Percentiles rank a stretch among this genome's conserved stretches.
phyloP scores from a whole-genome alignment of 2,329 filamentous ascomycete genomes.

The Colletotrichum sp. region DNA sequence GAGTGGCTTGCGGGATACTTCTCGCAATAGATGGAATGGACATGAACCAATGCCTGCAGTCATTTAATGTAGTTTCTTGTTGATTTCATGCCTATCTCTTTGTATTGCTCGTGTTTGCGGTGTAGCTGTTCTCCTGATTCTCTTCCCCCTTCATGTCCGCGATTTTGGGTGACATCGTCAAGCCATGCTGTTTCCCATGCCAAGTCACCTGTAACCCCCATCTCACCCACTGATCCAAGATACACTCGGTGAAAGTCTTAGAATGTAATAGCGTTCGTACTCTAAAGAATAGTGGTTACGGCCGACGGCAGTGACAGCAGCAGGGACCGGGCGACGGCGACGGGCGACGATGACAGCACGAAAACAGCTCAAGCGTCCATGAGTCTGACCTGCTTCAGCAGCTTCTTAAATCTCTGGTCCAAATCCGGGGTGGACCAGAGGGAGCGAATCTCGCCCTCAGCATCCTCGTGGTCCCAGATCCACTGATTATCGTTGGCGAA shows the following conservation, averaged over 20 bases:
- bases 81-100: background rate
- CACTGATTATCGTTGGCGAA: background rate
- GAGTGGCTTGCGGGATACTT: background rate
- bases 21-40: background rate
- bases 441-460: background rate
- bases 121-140: background rate
- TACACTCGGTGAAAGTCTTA: background rate
- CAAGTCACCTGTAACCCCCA: background rate
- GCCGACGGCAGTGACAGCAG: too few relatives aligned
- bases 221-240: background rate
- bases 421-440: background rate
- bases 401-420: background rate
- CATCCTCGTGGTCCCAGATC: background rate
- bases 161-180: background rate
- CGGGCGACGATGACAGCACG: too few relatives aligned
- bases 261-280: background rate
- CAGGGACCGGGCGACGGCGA: too few relatives aligned
- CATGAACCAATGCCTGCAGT: background rate
- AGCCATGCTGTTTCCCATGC: background rate
- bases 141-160: background rate
- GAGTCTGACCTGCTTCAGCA: background rate
- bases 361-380: background rate
- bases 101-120: background rate
- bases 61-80: background rate
- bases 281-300: too few relatives aligned